phyloP scores from a whole-genome alignment of 164 flowering plant species.

The Cinnamomum micranthum region DNA sequence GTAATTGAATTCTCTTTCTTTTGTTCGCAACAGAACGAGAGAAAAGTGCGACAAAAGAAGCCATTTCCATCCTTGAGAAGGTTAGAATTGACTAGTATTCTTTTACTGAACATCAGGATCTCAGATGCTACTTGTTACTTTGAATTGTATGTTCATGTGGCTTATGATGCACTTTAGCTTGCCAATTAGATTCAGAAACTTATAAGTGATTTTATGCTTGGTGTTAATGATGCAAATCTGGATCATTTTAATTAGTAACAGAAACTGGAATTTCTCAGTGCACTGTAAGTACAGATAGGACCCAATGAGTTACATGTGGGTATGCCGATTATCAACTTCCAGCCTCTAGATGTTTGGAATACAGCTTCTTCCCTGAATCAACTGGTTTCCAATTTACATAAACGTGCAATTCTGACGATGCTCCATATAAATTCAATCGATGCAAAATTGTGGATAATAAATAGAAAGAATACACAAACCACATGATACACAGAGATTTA shows the following conservation, averaged over 20 bases:
- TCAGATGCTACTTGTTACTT: background rate
- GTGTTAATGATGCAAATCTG: background rate
- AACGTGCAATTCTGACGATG: too few species aligned
- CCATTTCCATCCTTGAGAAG: slow-evolving; percentile 67
- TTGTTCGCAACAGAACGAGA: slow-evolving; percentile 62
- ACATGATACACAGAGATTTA: too few species aligned
- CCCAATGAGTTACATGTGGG: too few species aligned
- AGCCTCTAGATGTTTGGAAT: too few species aligned
- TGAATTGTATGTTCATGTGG: background rate
- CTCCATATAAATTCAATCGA: too few species aligned
- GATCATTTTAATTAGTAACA: background rate
- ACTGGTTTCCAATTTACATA: too few species aligned
- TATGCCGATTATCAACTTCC: too few species aligned
- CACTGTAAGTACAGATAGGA: too few species aligned
- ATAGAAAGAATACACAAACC: too few species aligned
- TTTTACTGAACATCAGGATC: background rate
- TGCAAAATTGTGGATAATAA: too few species aligned
- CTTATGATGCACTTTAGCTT: background rate
- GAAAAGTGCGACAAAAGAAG: slow-evolving; percentile 96
- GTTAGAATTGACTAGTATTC: slow-evolving; percentile 18
- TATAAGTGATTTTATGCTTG: background rate
- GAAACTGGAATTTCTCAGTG: background rate
- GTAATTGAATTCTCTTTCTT: background rate
- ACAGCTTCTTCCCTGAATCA: too few species aligned
- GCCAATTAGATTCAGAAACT: background rate